These are phyloP conservation scores for Verticillium albo-atrum DNA, from an alignment of 2,329 filamentous ascomycete genomes.

Conservation along the genomic window DNA sequence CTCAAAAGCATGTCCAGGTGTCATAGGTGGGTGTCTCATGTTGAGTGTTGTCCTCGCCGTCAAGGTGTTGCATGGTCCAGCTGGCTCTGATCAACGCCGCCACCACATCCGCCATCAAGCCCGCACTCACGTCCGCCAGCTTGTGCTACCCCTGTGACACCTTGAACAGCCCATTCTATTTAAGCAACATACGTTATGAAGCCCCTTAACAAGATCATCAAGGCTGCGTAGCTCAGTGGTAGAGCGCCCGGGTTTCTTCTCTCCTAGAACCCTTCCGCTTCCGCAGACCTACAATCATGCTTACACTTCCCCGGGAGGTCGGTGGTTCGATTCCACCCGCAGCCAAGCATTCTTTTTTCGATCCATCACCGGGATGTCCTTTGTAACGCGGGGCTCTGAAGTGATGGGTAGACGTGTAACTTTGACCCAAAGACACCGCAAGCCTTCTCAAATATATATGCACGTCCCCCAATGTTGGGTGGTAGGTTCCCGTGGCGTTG, in stretches of 20 bases:
- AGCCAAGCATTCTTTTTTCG: conserved; percentile 1
- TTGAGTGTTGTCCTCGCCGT: not conserved
- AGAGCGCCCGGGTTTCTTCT: not conserved
- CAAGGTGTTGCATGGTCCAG: not conserved
- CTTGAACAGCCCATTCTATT: not conserved
- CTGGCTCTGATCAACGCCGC: too few relatives aligned
- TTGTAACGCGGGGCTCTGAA: too few relatives aligned
- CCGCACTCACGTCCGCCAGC: not conserved
- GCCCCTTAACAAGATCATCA: conserved; percentile 1
- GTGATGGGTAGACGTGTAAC: too few relatives aligned
- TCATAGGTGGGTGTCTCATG: not conserved
- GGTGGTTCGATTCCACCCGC: not conserved
- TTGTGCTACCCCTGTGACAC: not conserved
- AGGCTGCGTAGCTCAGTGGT: not conserved
- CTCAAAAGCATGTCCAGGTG: not conserved
- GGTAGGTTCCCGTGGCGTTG: too few relatives aligned
- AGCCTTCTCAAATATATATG: too few relatives aligned
- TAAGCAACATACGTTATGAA: not conserved
- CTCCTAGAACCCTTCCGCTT: not conserved
- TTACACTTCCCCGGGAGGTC: not conserved
- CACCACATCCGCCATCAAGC: not conserved
- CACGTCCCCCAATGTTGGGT: too few relatives aligned
- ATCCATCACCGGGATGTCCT: not conserved
- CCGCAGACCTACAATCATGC: not conserved
- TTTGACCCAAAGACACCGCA: too few relatives aligned